Percentiles rank a stretch among this genome's conserved stretches.
These are phyloP conservation scores for Apostasia shenzhenica DNA, from an alignment of 106 monocot genomes.

Conservation along the genomic window DNA sequence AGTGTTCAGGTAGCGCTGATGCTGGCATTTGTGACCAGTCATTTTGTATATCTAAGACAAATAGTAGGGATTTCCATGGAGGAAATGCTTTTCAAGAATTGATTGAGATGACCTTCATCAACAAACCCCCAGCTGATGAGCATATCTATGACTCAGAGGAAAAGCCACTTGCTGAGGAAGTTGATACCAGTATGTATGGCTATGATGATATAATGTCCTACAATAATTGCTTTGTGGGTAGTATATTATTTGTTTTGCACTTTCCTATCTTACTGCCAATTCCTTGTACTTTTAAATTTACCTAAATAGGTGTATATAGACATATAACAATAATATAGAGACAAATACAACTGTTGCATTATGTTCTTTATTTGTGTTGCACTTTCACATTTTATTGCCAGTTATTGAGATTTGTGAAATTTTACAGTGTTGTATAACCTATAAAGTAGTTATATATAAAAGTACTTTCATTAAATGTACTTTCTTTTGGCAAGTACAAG, in stretches of 20 bases:
- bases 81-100: conserved; percentile 10
- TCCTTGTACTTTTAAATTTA: neutral
- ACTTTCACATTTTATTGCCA: too few relatives aligned
- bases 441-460: too few relatives aligned
- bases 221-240: conserved; percentile 4
- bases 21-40: neutral
- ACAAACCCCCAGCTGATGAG: conserved; percentile 46
- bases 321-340: too few relatives aligned
- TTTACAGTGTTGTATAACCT: too few relatives aligned
- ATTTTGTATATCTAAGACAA: neutral
- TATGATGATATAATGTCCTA: conserved; percentile 10
- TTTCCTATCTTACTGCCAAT: neutral
- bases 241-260: neutral
- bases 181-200: neutral
- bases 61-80: neutral
- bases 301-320: too few relatives aligned
- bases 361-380: too few relatives aligned
- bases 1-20: neutral
- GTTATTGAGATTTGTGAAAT: too few relatives aligned
- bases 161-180: conserved; percentile 7
- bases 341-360: too few relatives aligned
- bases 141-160: conserved; percentile 16
- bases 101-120: conserved; percentile 42
- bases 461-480: too few relatives aligned
- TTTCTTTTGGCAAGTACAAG: too few relatives aligned